Percentiles rank a stretch among this genome's conserved stretches.
These are phyloP conservation scores for Vaccinium darrowii DNA, from an alignment of 148 eudicot species.

Conservation along the genomic window DNA sequence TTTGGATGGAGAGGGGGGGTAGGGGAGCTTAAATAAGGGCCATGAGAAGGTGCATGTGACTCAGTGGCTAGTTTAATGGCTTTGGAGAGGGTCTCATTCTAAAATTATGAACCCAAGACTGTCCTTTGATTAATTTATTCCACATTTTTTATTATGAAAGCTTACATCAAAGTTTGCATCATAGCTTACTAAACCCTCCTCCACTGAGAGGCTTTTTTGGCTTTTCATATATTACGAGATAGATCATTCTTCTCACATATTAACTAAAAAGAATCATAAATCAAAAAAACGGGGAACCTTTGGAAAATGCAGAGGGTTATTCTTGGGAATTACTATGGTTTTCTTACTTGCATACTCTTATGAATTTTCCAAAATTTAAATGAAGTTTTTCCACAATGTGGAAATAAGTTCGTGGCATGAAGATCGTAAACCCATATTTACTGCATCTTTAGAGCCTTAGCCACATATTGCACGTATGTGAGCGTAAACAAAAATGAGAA, in stretches of 20 bases:
- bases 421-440: no score
- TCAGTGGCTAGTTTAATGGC: not conserved
- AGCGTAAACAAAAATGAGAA: no score
- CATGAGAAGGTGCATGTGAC: not conserved
- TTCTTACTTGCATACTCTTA: not conserved
- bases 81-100: not conserved
- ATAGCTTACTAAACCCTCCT: no score
- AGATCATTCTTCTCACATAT: no score
- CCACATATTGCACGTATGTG: no score
- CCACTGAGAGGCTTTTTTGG: no score
- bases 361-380: not conserved
- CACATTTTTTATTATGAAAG: not conserved
- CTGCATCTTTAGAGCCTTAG: no score
- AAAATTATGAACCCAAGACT: not conserved
- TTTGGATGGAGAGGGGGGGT: constrained; percentile 10
- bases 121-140: not conserved
- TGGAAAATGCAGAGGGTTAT: not conserved
- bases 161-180: no score
- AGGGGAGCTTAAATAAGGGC: constrained; percentile 26
- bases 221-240: no score
- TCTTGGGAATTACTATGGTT: not conserved
- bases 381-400: not conserved
- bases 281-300: not conserved
- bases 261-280: no score
- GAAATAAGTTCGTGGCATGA: no score